These are phyloP conservation scores for Babesia gibsoni DNA, from an alignment of 169 alveolate species.

Conservation along the genomic window DNA sequence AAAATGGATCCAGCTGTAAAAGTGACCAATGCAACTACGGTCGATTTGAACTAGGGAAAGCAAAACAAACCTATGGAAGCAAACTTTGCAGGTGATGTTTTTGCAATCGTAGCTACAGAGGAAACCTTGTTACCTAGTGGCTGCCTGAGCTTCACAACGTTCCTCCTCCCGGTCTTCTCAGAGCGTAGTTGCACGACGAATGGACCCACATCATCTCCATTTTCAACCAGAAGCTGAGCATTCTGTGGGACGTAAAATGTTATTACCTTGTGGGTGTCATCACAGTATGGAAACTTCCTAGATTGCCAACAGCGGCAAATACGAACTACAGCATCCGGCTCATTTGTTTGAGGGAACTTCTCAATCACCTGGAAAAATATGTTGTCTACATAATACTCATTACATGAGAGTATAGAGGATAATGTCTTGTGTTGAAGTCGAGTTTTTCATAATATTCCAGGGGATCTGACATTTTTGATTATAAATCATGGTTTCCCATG, in stretches of 20 bases:
- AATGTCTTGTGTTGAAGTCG: slow-evolving; percentile 71
- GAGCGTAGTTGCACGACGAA: slow-evolving; percentile 63
- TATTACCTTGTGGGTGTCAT: slow-evolving; percentile 82
- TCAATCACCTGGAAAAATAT: slow-evolving; percentile 12
- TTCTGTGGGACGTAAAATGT: background rate
- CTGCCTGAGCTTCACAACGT: slow-evolving; percentile 44
- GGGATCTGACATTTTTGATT: slow-evolving; percentile 66
- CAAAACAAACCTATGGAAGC: slow-evolving; percentile 11
- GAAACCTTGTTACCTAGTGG: background rate
- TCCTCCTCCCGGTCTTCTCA: slow-evolving; percentile 18
- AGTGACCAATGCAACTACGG: background rate
- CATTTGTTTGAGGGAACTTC: slow-evolving; percentile 63
- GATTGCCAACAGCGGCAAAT: slow-evolving; percentile 87
- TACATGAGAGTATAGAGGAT: slow-evolving; percentile 72
- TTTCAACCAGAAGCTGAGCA: slow-evolving; percentile 66
- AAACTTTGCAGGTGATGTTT: background rate
- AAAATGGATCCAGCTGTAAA: slow-evolving; percentile 1
- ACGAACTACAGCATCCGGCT: slow-evolving; percentile 66
- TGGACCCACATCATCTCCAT: slow-evolving; percentile 78
- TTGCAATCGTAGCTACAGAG: background rate
- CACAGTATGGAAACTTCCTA: slow-evolving; percentile 81
- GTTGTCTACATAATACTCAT: background rate
- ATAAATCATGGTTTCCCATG: too few relatives aligned
- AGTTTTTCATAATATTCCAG: slow-evolving; percentile 65
- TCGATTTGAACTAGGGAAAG: background rate